Evolutionary conservation across 495 filamentous ascomycete species (phyloP).

Genomic region (Umbilicaria muhlenbergii): DNA sequence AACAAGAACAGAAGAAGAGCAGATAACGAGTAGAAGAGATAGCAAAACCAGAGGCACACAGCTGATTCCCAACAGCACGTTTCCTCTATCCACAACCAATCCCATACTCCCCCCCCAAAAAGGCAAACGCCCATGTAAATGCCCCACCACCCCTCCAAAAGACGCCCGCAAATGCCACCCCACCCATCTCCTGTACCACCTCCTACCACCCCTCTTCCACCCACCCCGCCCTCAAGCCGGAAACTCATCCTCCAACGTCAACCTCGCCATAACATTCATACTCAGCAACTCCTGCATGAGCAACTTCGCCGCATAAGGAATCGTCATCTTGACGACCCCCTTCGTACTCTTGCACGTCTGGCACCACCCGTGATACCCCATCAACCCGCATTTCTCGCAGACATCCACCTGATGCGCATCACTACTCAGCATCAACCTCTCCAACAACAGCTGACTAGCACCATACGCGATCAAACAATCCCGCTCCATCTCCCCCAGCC

Average conservation of each 20-base stretch:
- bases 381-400: constrained; percentile 81
- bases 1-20: too few relatives aligned
- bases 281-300: constrained; percentile 90
- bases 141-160: too few relatives aligned
- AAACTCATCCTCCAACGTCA: constrained; percentile 87
- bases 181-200: too few relatives aligned
- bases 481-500: constrained; percentile 97
- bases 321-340: constrained; percentile 74
- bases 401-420: constrained; percentile 85
- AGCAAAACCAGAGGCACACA: too few relatives aligned
- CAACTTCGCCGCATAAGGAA: constrained; percentile 98
- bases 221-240: constrained; percentile 24
- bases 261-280: constrained; percentile 85
- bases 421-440: constrained; percentile 84
- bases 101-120: too few relatives aligned
- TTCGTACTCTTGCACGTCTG: constrained; percentile 72
- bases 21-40: too few relatives aligned
- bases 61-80: too few relatives aligned
- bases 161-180: too few relatives aligned
- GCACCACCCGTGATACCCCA: constrained; percentile 90
- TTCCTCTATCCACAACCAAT: too few relatives aligned
- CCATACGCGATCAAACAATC: constrained; percentile 96
- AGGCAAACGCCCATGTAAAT: too few relatives aligned
- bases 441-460: constrained; percentile 77
- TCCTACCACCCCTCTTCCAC: not conserved